Evolutionary conservation across 805 yeast species (phyloP).

Genomic region (Diddensiella santjacobensis): DNA sequence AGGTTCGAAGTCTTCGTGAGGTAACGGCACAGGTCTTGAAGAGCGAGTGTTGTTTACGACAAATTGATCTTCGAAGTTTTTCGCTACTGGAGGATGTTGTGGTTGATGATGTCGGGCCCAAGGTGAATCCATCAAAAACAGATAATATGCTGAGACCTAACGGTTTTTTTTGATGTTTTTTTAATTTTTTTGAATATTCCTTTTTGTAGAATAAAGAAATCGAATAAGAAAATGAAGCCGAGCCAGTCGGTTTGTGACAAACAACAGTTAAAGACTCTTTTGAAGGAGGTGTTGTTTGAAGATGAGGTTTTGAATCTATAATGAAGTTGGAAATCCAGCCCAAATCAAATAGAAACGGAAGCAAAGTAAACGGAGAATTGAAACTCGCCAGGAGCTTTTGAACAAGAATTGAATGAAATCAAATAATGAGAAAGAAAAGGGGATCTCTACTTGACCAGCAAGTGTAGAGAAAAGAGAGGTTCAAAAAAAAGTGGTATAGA

Average conservation of each 20-base stretch:
- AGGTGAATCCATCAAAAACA: not conserved
- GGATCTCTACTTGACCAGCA: slow-evolving; percentile 24
- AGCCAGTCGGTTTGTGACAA: not conserved
- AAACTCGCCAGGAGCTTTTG: slow-evolving; percentile 22
- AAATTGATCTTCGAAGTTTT: slow-evolving; percentile 12
- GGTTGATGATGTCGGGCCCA: not conserved
- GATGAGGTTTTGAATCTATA: too few species aligned
- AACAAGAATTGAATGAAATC: slow-evolving; percentile 4
- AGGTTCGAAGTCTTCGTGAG: slow-evolving; percentile 52
- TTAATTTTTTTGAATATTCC: not conserved
- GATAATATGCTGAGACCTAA: not conserved
- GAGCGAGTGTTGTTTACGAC: not conserved
- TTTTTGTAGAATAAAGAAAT: not conserved
- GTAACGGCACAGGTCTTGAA: slow-evolving; percentile 38
- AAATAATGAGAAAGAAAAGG: slow-evolving; percentile 3
- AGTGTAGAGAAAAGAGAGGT: slow-evolving; percentile 12
- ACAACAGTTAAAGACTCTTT: too few species aligned
- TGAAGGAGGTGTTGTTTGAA: too few species aligned
- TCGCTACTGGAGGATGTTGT: not conserved
- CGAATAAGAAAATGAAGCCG: not conserved
- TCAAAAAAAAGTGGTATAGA: not conserved
- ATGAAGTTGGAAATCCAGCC: too few species aligned
- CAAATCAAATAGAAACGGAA: not conserved
- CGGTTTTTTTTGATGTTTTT: slow-evolving; percentile 8
- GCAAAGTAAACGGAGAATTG: not conserved